These are phyloP conservation scores for Phytopythium boreale DNA, from an alignment of 352 stramenopile genomes.

Conservation along the genomic window DNA sequence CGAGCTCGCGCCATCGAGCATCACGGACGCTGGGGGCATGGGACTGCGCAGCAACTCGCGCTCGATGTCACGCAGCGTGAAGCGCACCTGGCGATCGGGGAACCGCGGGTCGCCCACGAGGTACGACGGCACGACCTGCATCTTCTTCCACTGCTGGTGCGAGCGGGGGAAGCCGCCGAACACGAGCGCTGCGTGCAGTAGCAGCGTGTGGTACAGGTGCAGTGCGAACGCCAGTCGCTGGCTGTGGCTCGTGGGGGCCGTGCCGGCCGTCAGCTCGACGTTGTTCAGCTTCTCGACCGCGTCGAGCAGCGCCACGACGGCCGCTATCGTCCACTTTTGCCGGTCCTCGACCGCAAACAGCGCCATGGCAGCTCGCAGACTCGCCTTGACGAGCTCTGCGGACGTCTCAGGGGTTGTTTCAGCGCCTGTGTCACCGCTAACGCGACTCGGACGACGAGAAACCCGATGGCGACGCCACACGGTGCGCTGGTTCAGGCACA, in stretches of 20 bases:
- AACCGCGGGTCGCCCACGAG: conserved; percentile 21
- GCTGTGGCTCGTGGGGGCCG: conserved; percentile 17
- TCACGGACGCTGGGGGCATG: conserved; percentile 14
- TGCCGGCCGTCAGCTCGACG: conserved; percentile 25
- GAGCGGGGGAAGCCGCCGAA: conserved; percentile 40
- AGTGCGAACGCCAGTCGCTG: conserved; percentile 72
- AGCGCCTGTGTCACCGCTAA: neutral
- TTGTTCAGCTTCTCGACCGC: conserved; percentile 45
- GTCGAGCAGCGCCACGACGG: conserved; percentile 45
- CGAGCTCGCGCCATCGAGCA: conserved; percentile 16
- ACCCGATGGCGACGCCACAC: conserved; percentile 11
- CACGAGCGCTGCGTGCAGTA: conserved; percentile 66
- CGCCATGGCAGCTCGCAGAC: conserved; percentile 23
- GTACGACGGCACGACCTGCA: conserved; percentile 55
- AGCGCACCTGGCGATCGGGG: conserved; percentile 17
- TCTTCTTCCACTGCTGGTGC: conserved; percentile 73
- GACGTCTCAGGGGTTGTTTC: neutral
- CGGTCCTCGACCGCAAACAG: conserved; percentile 25
- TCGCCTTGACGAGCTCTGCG: conserved; percentile 20
- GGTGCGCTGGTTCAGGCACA: conserved; percentile 59
- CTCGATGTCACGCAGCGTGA: conserved; percentile 86
- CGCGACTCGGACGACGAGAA: neutral
- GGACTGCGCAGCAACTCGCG: conserved; percentile 70
- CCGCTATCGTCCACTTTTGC: conserved; percentile 13
- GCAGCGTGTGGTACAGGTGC: conserved; percentile 90